Conservation (phyloP, 495 filamentous ascomycete genomes). For the Penicillium taxi region DNA sequence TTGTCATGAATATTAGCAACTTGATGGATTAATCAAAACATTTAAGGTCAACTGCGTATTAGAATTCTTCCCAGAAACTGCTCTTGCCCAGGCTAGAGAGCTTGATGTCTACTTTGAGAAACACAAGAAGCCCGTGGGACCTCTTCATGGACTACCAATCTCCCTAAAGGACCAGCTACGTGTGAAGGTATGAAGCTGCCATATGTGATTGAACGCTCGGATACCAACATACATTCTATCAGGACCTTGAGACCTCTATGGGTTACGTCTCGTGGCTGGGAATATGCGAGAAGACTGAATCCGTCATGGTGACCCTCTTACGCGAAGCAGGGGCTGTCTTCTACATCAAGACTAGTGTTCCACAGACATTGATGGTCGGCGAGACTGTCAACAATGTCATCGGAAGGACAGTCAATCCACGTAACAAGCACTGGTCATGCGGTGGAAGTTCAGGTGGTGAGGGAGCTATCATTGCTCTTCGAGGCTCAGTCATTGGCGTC, state of each 20-base stretch:
- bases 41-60: conserved; percentile 39
- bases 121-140: conserved; percentile 38
- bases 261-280: conserved; percentile 11
- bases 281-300: conserved; percentile 6
- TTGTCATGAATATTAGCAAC: neutral
- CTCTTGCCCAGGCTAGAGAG: conserved; percentile 45
- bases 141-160: conserved; percentile 54
- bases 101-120: conserved; percentile 45
- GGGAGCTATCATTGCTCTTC: conserved; percentile 30
- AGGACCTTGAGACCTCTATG: conserved; percentile 20
- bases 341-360: conserved; percentile 50
- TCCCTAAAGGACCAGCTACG: conserved; percentile 59
- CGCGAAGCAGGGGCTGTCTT: conserved; percentile 36
- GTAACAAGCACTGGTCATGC: conserved; percentile 27
- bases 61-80: conserved; percentile 49
- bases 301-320: conserved; percentile 10
- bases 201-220: neutral
- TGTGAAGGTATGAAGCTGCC: conserved; percentile 22
- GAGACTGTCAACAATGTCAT: conserved; percentile 48
- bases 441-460: conserved; percentile 39
- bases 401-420: conserved; percentile 20
- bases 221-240: neutral
- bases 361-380: conserved; percentile 27
- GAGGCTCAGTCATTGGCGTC: conserved; percentile 29
- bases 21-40: neutral